Evolutionary conservation across 768 basidiomycete genomes (phyloP), one percentile per base, ranked within the genome.

Genomic region (Rickenella mellea): DNA sequence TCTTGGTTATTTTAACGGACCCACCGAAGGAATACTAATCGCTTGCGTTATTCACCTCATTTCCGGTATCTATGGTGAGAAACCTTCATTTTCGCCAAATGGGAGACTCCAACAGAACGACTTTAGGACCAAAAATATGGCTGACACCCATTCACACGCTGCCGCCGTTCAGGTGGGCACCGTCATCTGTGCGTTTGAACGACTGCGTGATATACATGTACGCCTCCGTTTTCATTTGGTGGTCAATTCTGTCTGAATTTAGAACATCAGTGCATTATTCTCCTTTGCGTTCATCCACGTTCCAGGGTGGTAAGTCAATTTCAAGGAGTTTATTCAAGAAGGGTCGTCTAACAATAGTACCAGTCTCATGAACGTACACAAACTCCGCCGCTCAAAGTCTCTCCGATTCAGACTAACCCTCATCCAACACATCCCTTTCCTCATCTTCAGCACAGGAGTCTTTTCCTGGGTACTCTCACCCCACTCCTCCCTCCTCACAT

Each of bases 1-100:
- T 30, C 40, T 48, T 11, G 44, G 47, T 20, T 48, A 48, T 28
- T 19, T 48, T 33, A 48, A 48, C 27, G 47, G 47, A 21, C 47
- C 47, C 5, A 45, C 43, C 8, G 47, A 48, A 36, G 47, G 47
- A 14, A 35, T 48, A 15, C 44, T 48, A n/a, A 33, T 48, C 3
- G 44, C 44, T 5, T 40, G 45, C 32, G 22, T 20, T 26, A 43
- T 48, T n/a, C 47, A 48, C 12, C 29, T 48, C 19, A 44, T 46
- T 21, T 40, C 45, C 20, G 47, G 39, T 11, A 32, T 27, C 22
- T 42, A 35, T 40, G 47, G 47, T 41, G 20, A 25, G 47, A 4
- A n/a, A 6, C 6, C 27, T 25, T 36, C 5, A 15, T 14, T 26
- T 25, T 41, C 15, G 19, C 19, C 21, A 15, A 20, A 15, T 11